A percentile compares a stretch with the other conserved stretches of the same genome.
phyloP scores from a whole-genome alignment of 116 monocot genomes.

The Papilionanthe hybrid region DNA sequence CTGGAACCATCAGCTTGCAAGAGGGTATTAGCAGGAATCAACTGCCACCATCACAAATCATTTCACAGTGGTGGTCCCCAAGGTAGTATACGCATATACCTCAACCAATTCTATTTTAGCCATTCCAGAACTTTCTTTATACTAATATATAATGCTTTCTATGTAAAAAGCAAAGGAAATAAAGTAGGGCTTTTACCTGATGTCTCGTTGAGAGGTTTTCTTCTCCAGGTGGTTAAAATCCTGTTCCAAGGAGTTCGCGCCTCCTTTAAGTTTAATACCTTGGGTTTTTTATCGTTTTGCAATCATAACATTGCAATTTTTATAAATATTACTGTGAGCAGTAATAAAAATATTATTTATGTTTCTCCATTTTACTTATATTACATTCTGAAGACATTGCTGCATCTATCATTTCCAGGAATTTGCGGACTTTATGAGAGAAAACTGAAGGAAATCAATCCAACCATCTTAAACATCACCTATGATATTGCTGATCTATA shows the following conservation, averaged over 20 bases:
- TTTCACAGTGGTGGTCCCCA: no score
- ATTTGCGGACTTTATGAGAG: slow-evolving; percentile 23
- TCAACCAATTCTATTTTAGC: not conserved
- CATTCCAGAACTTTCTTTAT: not conserved
- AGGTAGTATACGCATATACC: no score
- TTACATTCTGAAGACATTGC: not conserved
- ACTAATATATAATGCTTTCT: no score
- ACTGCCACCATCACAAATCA: no score
- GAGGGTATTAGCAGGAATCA: no score
- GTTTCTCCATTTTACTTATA: not conserved
- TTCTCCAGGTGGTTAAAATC: no score
- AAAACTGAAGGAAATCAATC: slow-evolving; percentile 25
- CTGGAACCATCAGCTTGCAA: no score
- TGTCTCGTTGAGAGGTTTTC: no score
- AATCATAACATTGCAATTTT: not conserved
- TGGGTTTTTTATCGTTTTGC: not conserved
- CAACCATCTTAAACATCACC: slow-evolving; percentile 18
- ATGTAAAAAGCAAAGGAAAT: no score
- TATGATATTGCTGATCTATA: slow-evolving; percentile 23
- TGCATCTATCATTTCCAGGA: slow-evolving; percentile 4
- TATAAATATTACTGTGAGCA: not conserved
- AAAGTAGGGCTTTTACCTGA: no score
- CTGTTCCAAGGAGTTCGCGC: no score
- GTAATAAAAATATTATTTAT: not conserved
- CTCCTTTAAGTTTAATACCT: no score